Percentiles rank a stretch among this genome's conserved stretches.
Evolutionary conservation across 148 eudicot species (phyloP).

Genomic region (Beta vulgaris): DNA sequence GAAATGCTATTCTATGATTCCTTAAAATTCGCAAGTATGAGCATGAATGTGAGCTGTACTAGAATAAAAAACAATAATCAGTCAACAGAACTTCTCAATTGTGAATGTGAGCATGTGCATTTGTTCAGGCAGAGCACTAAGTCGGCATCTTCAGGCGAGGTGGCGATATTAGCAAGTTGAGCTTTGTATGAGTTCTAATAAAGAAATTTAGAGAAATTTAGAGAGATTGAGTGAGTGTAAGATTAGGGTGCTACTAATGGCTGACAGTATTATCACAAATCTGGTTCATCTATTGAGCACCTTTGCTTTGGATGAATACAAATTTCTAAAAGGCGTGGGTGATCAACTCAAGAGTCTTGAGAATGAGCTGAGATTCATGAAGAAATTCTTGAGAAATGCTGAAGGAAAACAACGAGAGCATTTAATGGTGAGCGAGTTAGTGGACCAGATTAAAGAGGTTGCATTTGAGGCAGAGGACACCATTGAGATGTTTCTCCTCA

Average conservation of each 20-base stretch:
- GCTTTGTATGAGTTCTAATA: too few species aligned
- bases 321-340: not conserved
- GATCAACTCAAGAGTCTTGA: constrained; percentile 5
- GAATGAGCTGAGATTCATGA: constrained; percentile 23
- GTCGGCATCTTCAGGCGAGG: too few species aligned
- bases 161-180: too few species aligned
- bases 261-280: constrained; percentile 12
- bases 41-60: too few species aligned
- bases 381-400: constrained; percentile 23
- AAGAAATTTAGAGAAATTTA: too few species aligned
- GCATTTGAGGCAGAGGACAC: constrained; percentile 29
- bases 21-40: too few species aligned
- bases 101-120: too few species aligned
- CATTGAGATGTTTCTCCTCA: constrained; percentile 23
- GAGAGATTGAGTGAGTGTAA: not conserved
- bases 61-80: too few species aligned
- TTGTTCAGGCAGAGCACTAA: too few species aligned
- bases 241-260: not conserved
- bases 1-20: too few species aligned
- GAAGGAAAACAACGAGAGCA: constrained; percentile 19
- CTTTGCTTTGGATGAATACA: constrained; percentile 5
- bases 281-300: constrained; percentile 4
- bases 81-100: too few species aligned
- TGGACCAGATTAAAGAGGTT: constrained; percentile 25
- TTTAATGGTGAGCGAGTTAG: constrained; percentile 12